These are phyloP conservation scores for Fusarium austroafricanum DNA, from an alignment of 2,329 filamentous ascomycete species.

Conservation along the genomic window DNA sequence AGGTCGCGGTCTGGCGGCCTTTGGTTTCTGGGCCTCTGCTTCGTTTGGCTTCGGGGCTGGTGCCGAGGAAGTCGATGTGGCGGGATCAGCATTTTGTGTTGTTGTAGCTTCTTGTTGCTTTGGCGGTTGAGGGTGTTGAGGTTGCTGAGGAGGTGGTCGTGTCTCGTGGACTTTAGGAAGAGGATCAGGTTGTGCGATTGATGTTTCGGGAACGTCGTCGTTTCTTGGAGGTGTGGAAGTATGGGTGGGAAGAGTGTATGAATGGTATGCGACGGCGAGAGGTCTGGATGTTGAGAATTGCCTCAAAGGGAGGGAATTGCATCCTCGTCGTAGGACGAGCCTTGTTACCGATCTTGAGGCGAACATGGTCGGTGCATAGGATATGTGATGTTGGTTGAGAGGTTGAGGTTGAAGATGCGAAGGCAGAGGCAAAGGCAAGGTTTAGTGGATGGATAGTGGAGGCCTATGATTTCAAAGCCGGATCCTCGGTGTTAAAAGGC, in stretches of 20 bases:
- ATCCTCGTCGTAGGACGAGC: conserved; percentile 55
- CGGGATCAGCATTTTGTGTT: conserved; percentile 34
- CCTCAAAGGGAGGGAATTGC: conserved; percentile 54
- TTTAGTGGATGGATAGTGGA: conserved; percentile 18
- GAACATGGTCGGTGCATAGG: conserved; percentile 57
- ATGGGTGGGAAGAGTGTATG: conserved; percentile 62
- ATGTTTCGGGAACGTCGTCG: conserved; percentile 59
- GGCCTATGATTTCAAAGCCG: conserved; percentile 44
- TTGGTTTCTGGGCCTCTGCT: conserved; percentile 74
- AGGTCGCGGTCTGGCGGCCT: conserved; percentile 56
- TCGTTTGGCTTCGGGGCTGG: conserved; percentile 60
- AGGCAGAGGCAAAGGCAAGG: conserved; percentile 3
- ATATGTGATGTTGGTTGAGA: conserved; percentile 21
- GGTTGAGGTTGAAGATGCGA: conserved; percentile 2
- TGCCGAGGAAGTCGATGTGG: conserved; percentile 51
- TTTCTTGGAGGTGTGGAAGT: conserved; percentile 56
- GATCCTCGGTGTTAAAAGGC: conserved; percentile 47
- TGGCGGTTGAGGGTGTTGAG: conserved; percentile 35
- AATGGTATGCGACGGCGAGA: conserved; percentile 59
- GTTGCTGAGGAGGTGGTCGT: conserved; percentile 54
- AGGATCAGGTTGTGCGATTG: conserved; percentile 58
- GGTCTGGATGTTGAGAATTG: conserved; percentile 55
- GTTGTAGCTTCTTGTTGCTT: conserved; percentile 28
- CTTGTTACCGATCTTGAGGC: conserved; percentile 55
- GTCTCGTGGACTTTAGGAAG: conserved; percentile 66